Percentiles rank a stretch among this genome's conserved stretches.
These are phyloP conservation scores for Pythium periplocum DNA, from an alignment of 352 stramenopile genomes.

Conservation along the genomic window DNA sequence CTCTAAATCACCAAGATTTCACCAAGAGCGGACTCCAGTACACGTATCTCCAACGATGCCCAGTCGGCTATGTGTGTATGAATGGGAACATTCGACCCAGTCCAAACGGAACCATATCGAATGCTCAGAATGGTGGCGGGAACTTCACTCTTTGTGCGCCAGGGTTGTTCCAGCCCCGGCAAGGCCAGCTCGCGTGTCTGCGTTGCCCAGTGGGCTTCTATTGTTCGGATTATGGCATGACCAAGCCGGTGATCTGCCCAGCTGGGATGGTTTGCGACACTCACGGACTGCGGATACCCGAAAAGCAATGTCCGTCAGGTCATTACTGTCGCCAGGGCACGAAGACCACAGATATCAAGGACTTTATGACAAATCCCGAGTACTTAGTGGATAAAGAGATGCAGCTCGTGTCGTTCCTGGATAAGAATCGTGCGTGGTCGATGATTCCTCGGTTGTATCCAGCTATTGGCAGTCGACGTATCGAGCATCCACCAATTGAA, in stretches of 20 bases:
- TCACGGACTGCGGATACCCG: conserved; percentile 74
- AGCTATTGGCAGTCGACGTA: conserved; percentile 46
- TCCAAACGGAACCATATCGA: conserved; percentile 85
- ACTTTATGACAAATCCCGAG: conserved; percentile 57
- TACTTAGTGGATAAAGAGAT: conserved; percentile 63
- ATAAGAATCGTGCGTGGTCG: conserved; percentile 38
- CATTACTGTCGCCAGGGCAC: conserved; percentile 93
- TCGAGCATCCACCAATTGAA: conserved; percentile 58
- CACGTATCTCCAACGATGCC: conserved; percentile 70
- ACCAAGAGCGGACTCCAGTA: conserved; percentile 62
- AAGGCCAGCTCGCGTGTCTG: conserved; percentile 76
- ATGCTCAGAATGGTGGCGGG: conserved; percentile 12
- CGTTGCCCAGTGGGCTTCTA: conserved; percentile 92
- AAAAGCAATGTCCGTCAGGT: conserved; percentile 85
- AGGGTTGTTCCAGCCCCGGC: conserved; percentile 91
- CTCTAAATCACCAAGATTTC: conserved; percentile 83
- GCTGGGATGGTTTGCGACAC: conserved; percentile 91
- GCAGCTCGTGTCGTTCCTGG: conserved; percentile 54
- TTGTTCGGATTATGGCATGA: conserved; percentile 90
- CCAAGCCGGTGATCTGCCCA: conserved; percentile 87
- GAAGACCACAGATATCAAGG: conserved; percentile 72
- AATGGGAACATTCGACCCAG: conserved; percentile 50
- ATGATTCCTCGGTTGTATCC: conserved; percentile 39
- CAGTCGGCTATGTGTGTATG: conserved; percentile 50
- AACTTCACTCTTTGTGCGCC: conserved; percentile 95